Base-by-base conservation (phyloP, 257 asterid genomes). In the Ligustrum vulgare region DNA sequence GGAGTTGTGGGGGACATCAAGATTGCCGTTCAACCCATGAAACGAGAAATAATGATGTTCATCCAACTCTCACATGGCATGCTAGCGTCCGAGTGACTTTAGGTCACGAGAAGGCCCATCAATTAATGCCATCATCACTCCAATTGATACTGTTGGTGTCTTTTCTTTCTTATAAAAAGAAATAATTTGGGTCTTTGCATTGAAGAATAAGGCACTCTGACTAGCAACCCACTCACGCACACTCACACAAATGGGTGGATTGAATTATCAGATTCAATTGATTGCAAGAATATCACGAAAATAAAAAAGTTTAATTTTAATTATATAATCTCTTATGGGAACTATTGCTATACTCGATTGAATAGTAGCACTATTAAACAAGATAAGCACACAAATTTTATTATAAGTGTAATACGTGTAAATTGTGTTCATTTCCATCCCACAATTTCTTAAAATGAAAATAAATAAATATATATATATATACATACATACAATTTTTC, bases 21-120 rank as follows among this genome's bases (percentile, higher is more conserved):
- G n/a, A n/a, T n/a, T n/a, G n/a, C n/a, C n/a, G n/a, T n/a, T n/a
- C n/a, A n/a, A n/a, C n/a, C n/a, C n/a, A 22, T 2, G 64, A 20
- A 22, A 56, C 28, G 7, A 25, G 35, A 60, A 23, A 25, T 25
- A 60, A 60, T 60, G 67, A 60, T 60, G 34, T 6, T 0, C 34
- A 60, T 16, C 39, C 35, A 20, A 36, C 76, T 72, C 35, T 9
- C 76, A 72, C 76, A 72, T 72, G 76, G 56, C 56, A 72, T 71
- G 75, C 66, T 36, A 31, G 43, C 8, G 67, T 25, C 33, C 10
- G 35, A 33, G 23, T 33, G 67, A 25, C 76, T 72, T 56, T 51
- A 72, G 36, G 69, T 72, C 58, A 72, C 51, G 23, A 63, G 64
- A 34, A 60, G 51, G 45, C 39, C 63, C 43, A 54, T 47, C 18